Base-by-base conservation (phyloP, 176 grass and related monocot genomes). In the Olyra latifolia region DNA sequence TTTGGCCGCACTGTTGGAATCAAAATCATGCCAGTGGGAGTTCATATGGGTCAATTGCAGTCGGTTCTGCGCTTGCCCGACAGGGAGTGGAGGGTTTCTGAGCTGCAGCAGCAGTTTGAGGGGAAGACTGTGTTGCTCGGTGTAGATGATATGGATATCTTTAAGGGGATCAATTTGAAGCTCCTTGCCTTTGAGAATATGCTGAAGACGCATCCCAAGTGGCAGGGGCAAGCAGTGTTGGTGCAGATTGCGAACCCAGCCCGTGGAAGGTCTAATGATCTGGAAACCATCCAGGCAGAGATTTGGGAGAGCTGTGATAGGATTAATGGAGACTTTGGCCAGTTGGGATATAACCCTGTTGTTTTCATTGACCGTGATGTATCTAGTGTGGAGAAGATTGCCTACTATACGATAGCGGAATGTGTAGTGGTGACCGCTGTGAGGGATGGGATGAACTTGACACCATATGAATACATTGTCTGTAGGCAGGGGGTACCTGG, bases 71-170 rank as follows among this genome's bases (percentile, higher is more conserved):
- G 79, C 32, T 76, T 93, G 78, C 88, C 97, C 0, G 93, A 95
- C 53, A 87, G 83, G 71, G 90, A 96, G 28, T 87, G 81, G 86
- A 74, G 88, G 47, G 88, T 99, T 10, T 78, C 86, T 3, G 91
- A 96, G 84, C 82, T 99, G 43, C 82, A 62, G 54, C 86, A 85
- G 56, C 90, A 96, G 71, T 99, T 99, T 76, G 68, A 90, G 43
- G 97, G 91, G 9, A 93, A 88, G 90, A 93, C 88, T 0, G 87
- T 99, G 43, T 86, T 99, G 70, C 83, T 99, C 5, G 97, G 97
- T 14, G 91, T 99, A 32, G 97, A 99, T 72, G 97, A 99, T 49
- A 96, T 99, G 97, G 97, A 99, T 78, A 91, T 99, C 74, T 99
- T 99, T 24, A 99, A 99, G 32, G 97, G 97, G 25, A 99, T 99